Evolutionary conservation across 2,329 filamentous ascomycete genomes (phyloP).

Genomic region (Ilyonectria mors-panacis): DNA sequence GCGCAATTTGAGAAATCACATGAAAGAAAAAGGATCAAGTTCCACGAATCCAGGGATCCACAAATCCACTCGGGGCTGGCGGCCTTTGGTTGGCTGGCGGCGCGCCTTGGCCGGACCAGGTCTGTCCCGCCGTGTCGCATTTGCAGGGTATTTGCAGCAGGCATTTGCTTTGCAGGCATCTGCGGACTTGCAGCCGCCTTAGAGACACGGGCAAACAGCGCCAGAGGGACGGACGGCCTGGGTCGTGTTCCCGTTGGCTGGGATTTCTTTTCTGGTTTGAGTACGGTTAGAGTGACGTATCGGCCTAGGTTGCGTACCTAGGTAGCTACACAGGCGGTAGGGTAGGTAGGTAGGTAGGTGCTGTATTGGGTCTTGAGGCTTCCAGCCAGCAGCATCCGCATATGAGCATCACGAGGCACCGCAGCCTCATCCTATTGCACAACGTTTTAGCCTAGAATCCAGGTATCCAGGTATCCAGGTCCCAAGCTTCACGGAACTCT

Average conservation of each 20-base stretch:
- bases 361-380: neutral
- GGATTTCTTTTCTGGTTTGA: constrained; percentile 15
- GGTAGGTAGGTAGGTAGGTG: neutral
- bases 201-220: neutral
- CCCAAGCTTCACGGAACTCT: neutral
- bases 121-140: constrained; percentile 17
- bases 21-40: constrained; percentile 19
- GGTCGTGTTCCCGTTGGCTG: constrained; percentile 19
- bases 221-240: constrained; percentile 1
- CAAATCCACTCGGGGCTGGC: constrained; percentile 3
- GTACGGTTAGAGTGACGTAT: neutral
- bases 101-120: neutral
- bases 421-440: constrained; percentile 28
- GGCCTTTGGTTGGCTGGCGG: constrained; percentile 20
- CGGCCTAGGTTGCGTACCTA: neutral
- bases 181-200: constrained; percentile 17
- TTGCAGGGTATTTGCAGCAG: neutral
- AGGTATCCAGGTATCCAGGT: neutral
- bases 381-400: constrained; percentile 24
- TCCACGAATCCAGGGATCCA: constrained; percentile 17
- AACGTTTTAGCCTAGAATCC: neutral
- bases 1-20: constrained; percentile 28
- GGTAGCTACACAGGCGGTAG: constrained; percentile 1
- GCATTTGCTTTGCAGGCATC: neutral
- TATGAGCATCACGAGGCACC: constrained; percentile 28